A percentile compares a stretch with the other conserved stretches of the same genome.
Conservation (phyloP, 768 basidiomycete species). For the Solioccasus polychromus region DNA sequence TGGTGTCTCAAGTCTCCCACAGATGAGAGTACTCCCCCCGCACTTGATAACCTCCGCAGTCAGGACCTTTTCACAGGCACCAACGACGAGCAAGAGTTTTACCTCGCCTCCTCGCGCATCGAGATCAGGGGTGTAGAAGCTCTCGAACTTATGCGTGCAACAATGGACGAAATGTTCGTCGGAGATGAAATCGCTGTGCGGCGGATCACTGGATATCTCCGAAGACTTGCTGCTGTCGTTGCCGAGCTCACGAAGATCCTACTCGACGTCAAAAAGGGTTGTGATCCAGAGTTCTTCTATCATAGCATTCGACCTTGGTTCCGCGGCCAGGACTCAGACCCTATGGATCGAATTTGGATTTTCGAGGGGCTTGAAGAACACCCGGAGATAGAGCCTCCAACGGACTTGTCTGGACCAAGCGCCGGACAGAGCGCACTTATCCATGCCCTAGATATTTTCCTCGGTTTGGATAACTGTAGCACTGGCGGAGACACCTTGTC, state of each 20-base stretch:
- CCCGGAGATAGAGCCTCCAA: conserved; percentile 40
- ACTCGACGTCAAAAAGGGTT: conserved; percentile 60
- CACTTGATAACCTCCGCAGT: conserved; percentile 58
- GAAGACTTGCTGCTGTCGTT: conserved; percentile 60
- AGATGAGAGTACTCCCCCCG: conserved; percentile 31
- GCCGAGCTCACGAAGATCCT: conserved; percentile 60
- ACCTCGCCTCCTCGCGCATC: conserved; percentile 79
- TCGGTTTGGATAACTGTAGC: conserved; percentile 56
- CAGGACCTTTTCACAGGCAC: conserved; percentile 76
- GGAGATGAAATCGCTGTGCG: conserved; percentile 61
- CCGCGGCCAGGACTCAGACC: conserved; percentile 60
- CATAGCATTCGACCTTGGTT: conserved; percentile 78
- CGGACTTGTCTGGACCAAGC: conserved; percentile 70
- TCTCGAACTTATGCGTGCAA: conserved; percentile 79
- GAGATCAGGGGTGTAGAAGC: conserved; percentile 84
- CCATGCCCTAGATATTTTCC: conserved; percentile 69
- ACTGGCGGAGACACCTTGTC: conserved; percentile 9
- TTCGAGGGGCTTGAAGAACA: conserved; percentile 60
- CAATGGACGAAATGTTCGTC: conserved; percentile 87
- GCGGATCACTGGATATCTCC: conserved; percentile 64
- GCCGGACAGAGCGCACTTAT: conserved; percentile 82
- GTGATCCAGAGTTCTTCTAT: conserved; percentile 74
- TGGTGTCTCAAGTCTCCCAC: conserved; percentile 45
- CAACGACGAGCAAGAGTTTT: conserved; percentile 82
- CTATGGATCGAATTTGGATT: conserved; percentile 43